phyloP scores from a whole-genome alignment of 2,329 filamentous ascomycete species.

The Fusarium virguliforme region DNA sequence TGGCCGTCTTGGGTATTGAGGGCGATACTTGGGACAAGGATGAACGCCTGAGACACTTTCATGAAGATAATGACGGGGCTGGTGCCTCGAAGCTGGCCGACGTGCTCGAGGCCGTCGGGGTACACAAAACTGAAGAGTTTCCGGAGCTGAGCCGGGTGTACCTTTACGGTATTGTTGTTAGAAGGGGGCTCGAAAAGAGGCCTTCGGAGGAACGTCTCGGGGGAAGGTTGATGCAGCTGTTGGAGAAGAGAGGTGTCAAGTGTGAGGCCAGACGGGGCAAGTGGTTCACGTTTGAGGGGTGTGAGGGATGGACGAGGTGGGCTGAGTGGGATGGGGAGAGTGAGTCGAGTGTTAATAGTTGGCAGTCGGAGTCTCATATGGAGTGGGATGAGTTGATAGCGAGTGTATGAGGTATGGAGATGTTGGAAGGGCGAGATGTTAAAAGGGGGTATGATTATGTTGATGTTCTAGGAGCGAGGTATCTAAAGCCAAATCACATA shows the following conservation, averaged over 20 bases:
- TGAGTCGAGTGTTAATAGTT: neutral
- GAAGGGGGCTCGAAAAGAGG: rapidly evolving
- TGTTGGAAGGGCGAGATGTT: too few relatives aligned
- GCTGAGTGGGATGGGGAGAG: neutral
- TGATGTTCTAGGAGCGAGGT: too few relatives aligned
- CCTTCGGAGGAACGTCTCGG: neutral
- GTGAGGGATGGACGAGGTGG: neutral
- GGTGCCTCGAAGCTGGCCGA: neutral
- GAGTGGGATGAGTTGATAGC: neutral
- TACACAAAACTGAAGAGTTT: neutral
- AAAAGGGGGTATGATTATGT: too few relatives aligned
- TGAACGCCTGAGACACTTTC: neutral
- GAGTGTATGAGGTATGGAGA: neutral
- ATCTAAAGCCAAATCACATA: neutral
- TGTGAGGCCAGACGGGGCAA: slow-evolving; percentile 35
- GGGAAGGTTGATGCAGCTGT: neutral
- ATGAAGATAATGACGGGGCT: neutral
- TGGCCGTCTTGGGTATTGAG: too few relatives aligned
- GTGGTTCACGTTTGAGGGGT: slow-evolving; percentile 14
- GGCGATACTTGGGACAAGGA: neutral
- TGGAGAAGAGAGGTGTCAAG: neutral
- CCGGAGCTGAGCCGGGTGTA: slow-evolving; percentile 5
- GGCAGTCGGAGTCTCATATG: neutral
- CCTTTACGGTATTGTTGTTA: slow-evolving; percentile 19
- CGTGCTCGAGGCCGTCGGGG: neutral